Evolutionary conservation across 768 basidiomycete genomes (phyloP), one percentile per base, ranked within the genome.

Genomic region (Xerocomus spinulosus): DNA sequence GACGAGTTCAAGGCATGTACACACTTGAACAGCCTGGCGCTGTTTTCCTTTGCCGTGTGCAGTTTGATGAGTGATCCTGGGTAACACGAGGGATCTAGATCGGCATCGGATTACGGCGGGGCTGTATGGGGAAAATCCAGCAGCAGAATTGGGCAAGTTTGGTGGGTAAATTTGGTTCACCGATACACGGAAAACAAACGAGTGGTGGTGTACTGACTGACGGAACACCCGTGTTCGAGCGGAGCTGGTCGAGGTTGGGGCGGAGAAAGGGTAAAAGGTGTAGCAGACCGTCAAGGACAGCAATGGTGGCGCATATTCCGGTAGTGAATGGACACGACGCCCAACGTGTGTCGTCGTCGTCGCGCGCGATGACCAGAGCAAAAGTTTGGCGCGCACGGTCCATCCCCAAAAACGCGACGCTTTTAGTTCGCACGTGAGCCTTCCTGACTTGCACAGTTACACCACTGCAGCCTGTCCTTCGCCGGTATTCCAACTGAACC

Each of bases 241-340:
- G 65, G 65, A 67, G 65, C 64, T 66, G 52, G 51, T 42, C 28
- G 44, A 56, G 60, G 62, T 66, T 66, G 58, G 58, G 65, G 55
- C 65, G 65, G 65, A 66, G 65, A 66, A 62, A 54, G 35, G 47
- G 52, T 59, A n/a, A 34, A 54, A 50, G 54, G 60, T 65, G 60
- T 54, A 56, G 54, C 58, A 53, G 32, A 39, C 29, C 37, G 49
- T 41, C 56, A 29, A 38, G 42, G 50, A 25, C 30, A 54, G 56
- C 51, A 56, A 55, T 58, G 65, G 64, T 67, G 58, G 63, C 53
- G 58, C 57, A 28, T 46, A 48, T 30, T 48, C 38, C 8, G 45
- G 18, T 8, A 44, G 7, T 37, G 28, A 39, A 36, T 29, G 23
- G 10, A n/a, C n/a, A n/a, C n/a, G 32, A n/a, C 52, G 18, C 38